phyloP scores from a whole-genome alignment of 1,284 basidiomycete species.

The Cystobasidium pallidum region DNA sequence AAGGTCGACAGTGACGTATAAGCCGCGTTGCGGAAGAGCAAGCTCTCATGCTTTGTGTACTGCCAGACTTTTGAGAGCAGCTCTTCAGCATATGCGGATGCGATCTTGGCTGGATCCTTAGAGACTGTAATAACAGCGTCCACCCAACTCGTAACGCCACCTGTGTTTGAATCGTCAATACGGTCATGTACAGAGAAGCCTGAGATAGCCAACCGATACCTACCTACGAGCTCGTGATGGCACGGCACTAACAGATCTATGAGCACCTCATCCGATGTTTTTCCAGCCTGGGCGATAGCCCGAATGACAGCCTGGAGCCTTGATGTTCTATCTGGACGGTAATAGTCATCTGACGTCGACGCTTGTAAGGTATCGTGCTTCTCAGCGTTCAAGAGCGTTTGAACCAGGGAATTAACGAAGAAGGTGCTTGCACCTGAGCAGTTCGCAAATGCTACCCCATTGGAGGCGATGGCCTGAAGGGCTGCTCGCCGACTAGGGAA shows the following conservation, averaged over 20 bases:
- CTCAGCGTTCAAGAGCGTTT: slow-evolving; percentile 10
- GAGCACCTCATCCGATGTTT: slow-evolving; percentile 28
- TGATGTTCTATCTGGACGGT: slow-evolving; percentile 3
- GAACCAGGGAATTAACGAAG: slow-evolving; percentile 14
- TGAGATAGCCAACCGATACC: slow-evolving; percentile 32
- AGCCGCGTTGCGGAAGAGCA: slow-evolving; percentile 61
- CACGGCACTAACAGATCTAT: slow-evolving; percentile 65
- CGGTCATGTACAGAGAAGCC: background rate
- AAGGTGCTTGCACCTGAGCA: background rate
- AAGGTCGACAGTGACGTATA: slow-evolving; percentile 76
- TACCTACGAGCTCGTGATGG: slow-evolving; percentile 73
- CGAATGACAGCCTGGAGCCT: slow-evolving; percentile 19
- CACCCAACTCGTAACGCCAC: slow-evolving; percentile 66
- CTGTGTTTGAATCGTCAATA: background rate
- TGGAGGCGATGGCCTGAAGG: background rate
- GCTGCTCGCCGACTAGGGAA: slow-evolving; percentile 1
- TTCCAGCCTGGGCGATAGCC: slow-evolving; percentile 11
- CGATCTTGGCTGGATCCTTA: slow-evolving; percentile 69
- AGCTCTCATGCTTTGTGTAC: slow-evolving; percentile 45
- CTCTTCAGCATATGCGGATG: slow-evolving; percentile 62
- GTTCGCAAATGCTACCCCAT: background rate
- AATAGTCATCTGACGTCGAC: background rate
- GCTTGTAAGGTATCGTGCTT: slow-evolving; percentile 22
- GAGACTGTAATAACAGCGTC: slow-evolving; percentile 72
- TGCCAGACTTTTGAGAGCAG: slow-evolving; percentile 59